phyloP scores from a whole-genome alignment of 2,329 filamentous ascomycete genomes.

The Alternaria brassicae region DNA sequence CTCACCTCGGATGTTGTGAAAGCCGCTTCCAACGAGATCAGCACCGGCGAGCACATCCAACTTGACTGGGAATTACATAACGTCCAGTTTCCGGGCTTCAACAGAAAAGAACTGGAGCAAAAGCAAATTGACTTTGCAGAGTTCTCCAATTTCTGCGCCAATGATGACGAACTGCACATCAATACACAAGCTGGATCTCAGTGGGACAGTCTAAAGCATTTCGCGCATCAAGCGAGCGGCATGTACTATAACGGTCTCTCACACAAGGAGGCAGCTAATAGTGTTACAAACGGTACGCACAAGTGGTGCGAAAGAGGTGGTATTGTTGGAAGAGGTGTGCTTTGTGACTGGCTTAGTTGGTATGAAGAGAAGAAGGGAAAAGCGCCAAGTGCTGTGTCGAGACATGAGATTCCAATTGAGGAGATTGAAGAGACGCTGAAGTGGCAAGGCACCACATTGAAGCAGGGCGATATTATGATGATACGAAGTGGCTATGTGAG shows the following conservation, averaged over 20 bases:
- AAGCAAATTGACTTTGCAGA: conserved; percentile 57
- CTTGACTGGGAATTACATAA: conserved; percentile 65
- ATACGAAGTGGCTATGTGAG: conserved; percentile 57
- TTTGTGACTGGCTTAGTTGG: conserved; percentile 45
- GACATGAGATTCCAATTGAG: conserved; percentile 41
- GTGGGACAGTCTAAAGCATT: conserved; percentile 49
- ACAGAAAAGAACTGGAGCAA: conserved; percentile 60
- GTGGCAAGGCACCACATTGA: conserved; percentile 39
- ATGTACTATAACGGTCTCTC: conserved; percentile 44
- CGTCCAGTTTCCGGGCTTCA: conserved; percentile 62
- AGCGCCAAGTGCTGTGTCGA: conserved; percentile 34
- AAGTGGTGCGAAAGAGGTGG: conserved; percentile 49
- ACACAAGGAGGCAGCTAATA: conserved; percentile 33
- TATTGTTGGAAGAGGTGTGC: conserved; percentile 45
- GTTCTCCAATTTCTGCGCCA: conserved; percentile 30
- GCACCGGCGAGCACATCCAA: conserved; percentile 59
- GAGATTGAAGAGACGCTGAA: conserved; percentile 40
- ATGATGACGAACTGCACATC: conserved; percentile 45
- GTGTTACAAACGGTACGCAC: conserved; percentile 43
- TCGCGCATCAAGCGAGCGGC: conserved; percentile 40
- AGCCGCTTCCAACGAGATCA: conserved; percentile 60
- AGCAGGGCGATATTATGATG: conserved; percentile 47
- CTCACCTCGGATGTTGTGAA: conserved; percentile 62
- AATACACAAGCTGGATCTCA: conserved; percentile 46
- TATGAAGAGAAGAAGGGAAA: conserved; percentile 41